Conservation (phyloP, 1,139 yeast species). For the Hansenula sp. region DNA sequence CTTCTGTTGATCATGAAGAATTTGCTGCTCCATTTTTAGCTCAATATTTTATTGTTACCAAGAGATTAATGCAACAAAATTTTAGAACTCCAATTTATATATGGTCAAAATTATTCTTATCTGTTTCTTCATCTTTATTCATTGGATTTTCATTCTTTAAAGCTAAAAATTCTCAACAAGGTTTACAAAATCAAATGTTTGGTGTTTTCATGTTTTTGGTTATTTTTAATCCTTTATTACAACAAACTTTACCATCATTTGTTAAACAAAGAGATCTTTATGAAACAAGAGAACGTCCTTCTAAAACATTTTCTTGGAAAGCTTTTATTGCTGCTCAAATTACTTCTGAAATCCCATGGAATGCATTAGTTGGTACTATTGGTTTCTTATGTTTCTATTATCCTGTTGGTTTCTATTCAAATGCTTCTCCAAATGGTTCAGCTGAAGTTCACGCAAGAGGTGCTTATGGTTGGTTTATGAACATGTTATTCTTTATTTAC, state of each 20-base stretch:
- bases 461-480: slow-evolving; percentile 59
- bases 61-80: slow-evolving; percentile 53
- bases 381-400: slow-evolving; percentile 76
- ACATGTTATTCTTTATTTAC: slow-evolving; percentile 54
- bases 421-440: slow-evolving; percentile 42
- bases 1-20: slow-evolving; percentile 19
- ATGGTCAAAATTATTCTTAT: slow-evolving; percentile 59
- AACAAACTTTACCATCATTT: slow-evolving; percentile 72
- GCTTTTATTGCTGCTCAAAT: slow-evolving; percentile 60
- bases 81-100: slow-evolving; percentile 76
- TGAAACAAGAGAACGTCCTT: slow-evolving; percentile 89
- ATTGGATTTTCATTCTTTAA: slow-evolving; percentile 61
- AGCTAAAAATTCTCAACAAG: slow-evolving; percentile 56
- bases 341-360: slow-evolving; percentile 75
- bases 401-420: slow-evolving; percentile 66
- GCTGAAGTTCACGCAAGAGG: slow-evolving; percentile 55
- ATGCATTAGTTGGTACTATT: slow-evolving; percentile 56
- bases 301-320: slow-evolving; percentile 59
- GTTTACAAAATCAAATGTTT: slow-evolving; percentile 64
- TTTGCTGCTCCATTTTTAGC: slow-evolving; percentile 40
- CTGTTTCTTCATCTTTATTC: slow-evolving; percentile 40
- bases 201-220: slow-evolving; percentile 67
- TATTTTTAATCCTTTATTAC: slow-evolving; percentile 56
- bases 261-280: slow-evolving; percentile 72
- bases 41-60: slow-evolving; percentile 53